Evolutionary conservation across 345 rosid genomes (phyloP).

Genomic region (Lepidium sativum): DNA sequence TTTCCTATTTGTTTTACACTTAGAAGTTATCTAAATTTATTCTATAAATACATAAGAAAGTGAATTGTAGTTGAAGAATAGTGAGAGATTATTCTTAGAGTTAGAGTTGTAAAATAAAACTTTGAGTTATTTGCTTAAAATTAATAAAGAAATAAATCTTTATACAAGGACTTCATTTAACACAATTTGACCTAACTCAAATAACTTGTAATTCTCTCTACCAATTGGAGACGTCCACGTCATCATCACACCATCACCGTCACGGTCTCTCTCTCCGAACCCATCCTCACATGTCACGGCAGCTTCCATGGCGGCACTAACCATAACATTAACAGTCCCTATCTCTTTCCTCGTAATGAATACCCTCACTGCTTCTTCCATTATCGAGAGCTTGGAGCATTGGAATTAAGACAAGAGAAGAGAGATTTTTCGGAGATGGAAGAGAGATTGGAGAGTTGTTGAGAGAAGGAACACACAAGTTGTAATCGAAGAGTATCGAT

Average conservation of each 20-base stretch:
- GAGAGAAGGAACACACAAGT: slow-evolving; percentile 39
- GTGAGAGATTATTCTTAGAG: no score
- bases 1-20: no score
- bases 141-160: no score
- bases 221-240: slow-evolving; percentile 37
- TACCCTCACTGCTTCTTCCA: slow-evolving; percentile 37
- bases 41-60: no score
- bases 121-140: no score
- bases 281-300: slow-evolving; percentile 49
- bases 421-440: slow-evolving; percentile 33
- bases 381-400: slow-evolving; percentile 50
- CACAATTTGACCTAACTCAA: slow-evolving; percentile 44
- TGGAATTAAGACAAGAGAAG: slow-evolving; percentile 40
- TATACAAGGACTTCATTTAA: no score
- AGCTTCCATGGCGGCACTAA: slow-evolving; percentile 45
- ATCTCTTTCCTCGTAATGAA: slow-evolving; percentile 31
- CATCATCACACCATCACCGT: slow-evolving; percentile 8
- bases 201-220: slow-evolving; percentile 35
- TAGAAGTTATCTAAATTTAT: no score
- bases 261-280: slow-evolving; percentile 33
- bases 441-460: slow-evolving; percentile 37
- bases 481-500: slow-evolving; percentile 28
- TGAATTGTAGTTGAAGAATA: no score
- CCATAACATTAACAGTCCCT: slow-evolving; percentile 26
- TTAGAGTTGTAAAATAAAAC: no score